Evolutionary conservation across 345 rosid species (phyloP), one percentile per base, ranked within the genome.

Genomic region (Xanthoceras sorbifolium): DNA sequence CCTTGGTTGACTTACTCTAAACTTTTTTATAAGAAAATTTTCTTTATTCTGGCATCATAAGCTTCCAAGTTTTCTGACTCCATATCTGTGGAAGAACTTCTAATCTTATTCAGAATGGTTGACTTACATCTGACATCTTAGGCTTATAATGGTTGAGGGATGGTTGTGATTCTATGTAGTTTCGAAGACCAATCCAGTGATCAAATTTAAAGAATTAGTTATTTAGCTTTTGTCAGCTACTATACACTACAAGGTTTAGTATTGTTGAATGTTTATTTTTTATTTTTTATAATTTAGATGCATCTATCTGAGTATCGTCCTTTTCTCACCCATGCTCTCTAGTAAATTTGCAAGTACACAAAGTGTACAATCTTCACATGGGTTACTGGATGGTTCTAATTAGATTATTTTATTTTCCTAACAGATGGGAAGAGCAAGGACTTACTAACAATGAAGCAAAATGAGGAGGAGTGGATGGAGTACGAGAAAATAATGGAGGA

Each of bases 361-460:
- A 34, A 68, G 65, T 38, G 15, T 64, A 40, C 69, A 3, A 50
- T 55, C 11, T 57, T 60, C 52, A 20, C 8, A 34, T 22, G 67
- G 75, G 46, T 55, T 22, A 12, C 9, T 10, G 50, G 52, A 25
- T 69, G 25, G 23, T 54, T 73, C 57, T 29, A 9, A 74, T 28
- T 23, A 46, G 25, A 20, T 71, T 54, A 52, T 62, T 64, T 73
- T 31, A 48, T 81, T 73, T 69, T 54, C 60, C 77, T 66, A 28
- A 61, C 78, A 95, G 97, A 96, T 92, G 98, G 97, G 80, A 93
- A 93, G 84, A 96, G 99, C 86, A 80, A 82, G 82, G 97, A 96
- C 77, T 54, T 91, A 86, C 80, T 90, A 71, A 85, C 87, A 18
- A 92, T 92, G 98, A 92, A 93, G 92, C 92, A 87, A 80, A 86